Conservation (phyloP, 352 stramenopile genomes). For the Phytophthora aleatoria region DNA sequence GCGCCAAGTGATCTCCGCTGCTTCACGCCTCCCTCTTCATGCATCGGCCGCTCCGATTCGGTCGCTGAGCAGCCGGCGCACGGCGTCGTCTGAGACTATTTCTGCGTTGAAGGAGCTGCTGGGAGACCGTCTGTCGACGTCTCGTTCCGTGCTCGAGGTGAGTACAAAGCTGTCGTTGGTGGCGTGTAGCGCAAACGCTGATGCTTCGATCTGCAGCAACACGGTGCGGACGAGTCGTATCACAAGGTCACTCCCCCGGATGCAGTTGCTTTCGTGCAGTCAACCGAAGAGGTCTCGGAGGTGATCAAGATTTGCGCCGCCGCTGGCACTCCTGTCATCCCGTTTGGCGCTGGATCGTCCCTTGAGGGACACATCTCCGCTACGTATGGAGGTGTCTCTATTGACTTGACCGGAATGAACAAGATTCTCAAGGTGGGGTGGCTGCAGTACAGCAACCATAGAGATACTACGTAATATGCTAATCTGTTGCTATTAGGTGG, state of each 20-base stretch:
- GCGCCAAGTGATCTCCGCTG: constrained; percentile 19
- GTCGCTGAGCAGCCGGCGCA: constrained; percentile 37
- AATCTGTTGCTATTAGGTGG: constrained; percentile 11
- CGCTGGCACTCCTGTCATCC: constrained; percentile 89
- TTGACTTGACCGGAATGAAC: constrained; percentile 90
- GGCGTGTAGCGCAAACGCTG: neutral
- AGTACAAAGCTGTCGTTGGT: neutral
- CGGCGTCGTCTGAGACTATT: constrained; percentile 54
- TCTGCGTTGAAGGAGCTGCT: constrained; percentile 59
- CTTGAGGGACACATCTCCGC: constrained; percentile 96
- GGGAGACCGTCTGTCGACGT: constrained; percentile 70
- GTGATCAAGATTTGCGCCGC: constrained; percentile 90
- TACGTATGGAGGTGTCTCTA: constrained; percentile 85
- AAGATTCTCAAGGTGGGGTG: constrained; percentile 51
- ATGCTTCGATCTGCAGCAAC: constrained; percentile 42
- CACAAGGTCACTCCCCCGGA: constrained; percentile 83
- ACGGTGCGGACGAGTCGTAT: constrained; percentile 91
- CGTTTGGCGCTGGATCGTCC: constrained; percentile 92
- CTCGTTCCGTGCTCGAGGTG: constrained; percentile 64
- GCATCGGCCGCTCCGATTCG: neutral
- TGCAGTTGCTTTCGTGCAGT: constrained; percentile 84
- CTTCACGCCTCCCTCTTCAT: constrained; percentile 3
- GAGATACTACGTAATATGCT: neutral
- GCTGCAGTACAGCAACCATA: neutral
- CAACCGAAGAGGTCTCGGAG: constrained; percentile 85